phyloP scores from a whole-genome alignment of 1,139 yeast species.

The Geotrichum klebahnii region DNA sequence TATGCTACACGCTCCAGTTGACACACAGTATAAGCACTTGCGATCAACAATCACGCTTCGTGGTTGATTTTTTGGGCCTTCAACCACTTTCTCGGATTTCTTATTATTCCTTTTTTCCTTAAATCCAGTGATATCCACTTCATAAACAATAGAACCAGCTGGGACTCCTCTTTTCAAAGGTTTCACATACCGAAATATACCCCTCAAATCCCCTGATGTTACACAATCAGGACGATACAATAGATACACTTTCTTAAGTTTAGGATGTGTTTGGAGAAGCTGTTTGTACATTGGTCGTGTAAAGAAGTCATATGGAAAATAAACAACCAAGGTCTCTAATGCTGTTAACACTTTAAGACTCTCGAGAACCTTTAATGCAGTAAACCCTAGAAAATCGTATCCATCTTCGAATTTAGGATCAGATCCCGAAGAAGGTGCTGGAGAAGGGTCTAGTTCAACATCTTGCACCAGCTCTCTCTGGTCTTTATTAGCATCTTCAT shows the following conservation, averaged over 20 bases:
- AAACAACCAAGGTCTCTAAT: neutral
- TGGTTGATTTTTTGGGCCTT: neutral
- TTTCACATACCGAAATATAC: neutral
- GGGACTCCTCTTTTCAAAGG: neutral
- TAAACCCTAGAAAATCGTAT: neutral
- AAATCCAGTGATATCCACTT: slow-evolving; percentile 3
- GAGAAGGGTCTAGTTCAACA: too few relatives aligned
- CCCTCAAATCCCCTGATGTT: neutral
- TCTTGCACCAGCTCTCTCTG: too few relatives aligned
- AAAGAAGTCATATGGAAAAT: slow-evolving; percentile 4
- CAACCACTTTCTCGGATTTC: neutral
- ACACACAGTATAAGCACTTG: slow-evolving; percentile 3
- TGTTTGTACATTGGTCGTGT: neutral
- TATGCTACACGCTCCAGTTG: neutral
- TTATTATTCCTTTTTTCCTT: neutral
- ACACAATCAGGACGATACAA: slow-evolving; percentile 3
- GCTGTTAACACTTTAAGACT: neutral
- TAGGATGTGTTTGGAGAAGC: slow-evolving; percentile 1
- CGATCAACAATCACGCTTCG: neutral
- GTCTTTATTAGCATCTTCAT: too few relatives aligned
- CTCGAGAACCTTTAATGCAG: neutral
- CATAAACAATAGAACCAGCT: neutral
- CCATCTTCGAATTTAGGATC: too few relatives aligned
- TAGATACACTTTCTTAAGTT: neutral
- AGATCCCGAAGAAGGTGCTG: too few relatives aligned